Evolutionary conservation across 805 yeast species (phyloP), one percentile per base, ranked within the genome.

Genomic region (Pichia scutulata): DNA sequence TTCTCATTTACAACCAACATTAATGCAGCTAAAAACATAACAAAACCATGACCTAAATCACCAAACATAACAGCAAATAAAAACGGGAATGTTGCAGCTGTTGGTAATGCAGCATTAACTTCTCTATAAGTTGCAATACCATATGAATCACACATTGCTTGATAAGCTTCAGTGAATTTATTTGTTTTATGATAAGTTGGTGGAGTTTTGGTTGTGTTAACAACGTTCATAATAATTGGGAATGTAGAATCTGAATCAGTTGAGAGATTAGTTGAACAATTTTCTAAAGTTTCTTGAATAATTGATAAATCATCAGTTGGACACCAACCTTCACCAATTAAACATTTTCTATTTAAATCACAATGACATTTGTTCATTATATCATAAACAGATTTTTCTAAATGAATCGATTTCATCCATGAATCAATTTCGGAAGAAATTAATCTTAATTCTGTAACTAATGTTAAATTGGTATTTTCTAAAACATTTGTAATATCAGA

Each of bases 41-140:
- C 78, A 52, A 89, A 77, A 7, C 99, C 99, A 71, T 93, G 99
- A 16, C 99, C 99, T 52, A 90, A 66, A 72, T 93, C 99, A 74
- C 99, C 99, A 74, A 93, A 93, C 99, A 93, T 93, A 60, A 93
- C 85, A 26, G 99, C 97, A 71, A 93, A 93, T 95, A 93, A 86
- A 67, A 93, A 93, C 23, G 99, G 99, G 73, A 93, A 93, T 0
- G 99, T 93, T 24, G 93, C 84, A 44, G 89, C 80, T 1, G 99
- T 92, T 4, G 99, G 92, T 55, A 93, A 73, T 49, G 96, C 99
- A 5, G 99, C 96, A 67, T 93, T 93, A 26, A 93, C 93, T 68
- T 93, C 99, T 59, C 89, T 84, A 70, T 93, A 93, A 3, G 89
- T 79, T 10, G 97, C 93, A 51, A 89, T 75, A 59, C 98, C 99